A percentile compares a stretch with the other conserved stretches of the same genome.
These are phyloP conservation scores for Metschnikowia proteae DNA, from an alignment of 805 yeast genomes.

Conservation along the genomic window DNA sequence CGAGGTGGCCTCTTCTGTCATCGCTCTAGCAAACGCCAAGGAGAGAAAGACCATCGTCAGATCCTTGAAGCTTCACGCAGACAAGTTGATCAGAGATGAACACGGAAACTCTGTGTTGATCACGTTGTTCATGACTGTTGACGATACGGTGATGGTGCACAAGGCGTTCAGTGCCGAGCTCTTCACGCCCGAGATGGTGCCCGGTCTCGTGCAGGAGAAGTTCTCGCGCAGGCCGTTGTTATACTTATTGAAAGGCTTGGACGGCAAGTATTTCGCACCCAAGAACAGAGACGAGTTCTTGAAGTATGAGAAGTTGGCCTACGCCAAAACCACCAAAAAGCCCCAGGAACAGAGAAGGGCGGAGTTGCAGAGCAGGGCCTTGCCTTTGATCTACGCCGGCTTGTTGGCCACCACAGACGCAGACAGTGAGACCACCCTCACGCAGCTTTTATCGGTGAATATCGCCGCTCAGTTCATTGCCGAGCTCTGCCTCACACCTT, in stretches of 20 bases:
- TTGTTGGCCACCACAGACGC: conserved; percentile 33
- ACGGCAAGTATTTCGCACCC: conserved; percentile 80
- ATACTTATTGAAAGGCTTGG: conserved; percentile 72
- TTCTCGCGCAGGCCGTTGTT: conserved; percentile 86
- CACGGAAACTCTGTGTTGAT: conserved; percentile 79
- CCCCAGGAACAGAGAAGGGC: conserved; percentile 70
- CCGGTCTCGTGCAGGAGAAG: conserved; percentile 61
- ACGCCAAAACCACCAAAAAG: conserved; percentile 73
- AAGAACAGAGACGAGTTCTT: conserved; percentile 53
- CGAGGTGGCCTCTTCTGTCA: conserved; percentile 78
- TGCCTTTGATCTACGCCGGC: conserved; percentile 60
- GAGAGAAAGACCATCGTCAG: conserved; percentile 80
- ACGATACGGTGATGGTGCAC: conserved; percentile 81
- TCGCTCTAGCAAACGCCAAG: conserved; percentile 84
- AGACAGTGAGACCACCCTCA: conserved; percentile 41
- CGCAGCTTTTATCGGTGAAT: conserved; percentile 55
- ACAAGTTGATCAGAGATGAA: conserved; percentile 75
- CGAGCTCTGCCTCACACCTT: conserved; percentile 65
- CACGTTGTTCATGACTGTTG: conserved; percentile 79
- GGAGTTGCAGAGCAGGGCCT: conserved; percentile 62
- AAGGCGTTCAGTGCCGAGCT: conserved; percentile 68
- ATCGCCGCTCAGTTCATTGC: conserved; percentile 80
- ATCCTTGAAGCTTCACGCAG: conserved; percentile 70
- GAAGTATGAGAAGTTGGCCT: conserved; percentile 55
- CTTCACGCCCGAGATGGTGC: conserved; percentile 44